A percentile compares a stretch with the other conserved stretches of the same genome.
phyloP scores from a whole-genome alignment of 208 protist genomes.

The Leptomonas pyrrhocoris region DNA sequence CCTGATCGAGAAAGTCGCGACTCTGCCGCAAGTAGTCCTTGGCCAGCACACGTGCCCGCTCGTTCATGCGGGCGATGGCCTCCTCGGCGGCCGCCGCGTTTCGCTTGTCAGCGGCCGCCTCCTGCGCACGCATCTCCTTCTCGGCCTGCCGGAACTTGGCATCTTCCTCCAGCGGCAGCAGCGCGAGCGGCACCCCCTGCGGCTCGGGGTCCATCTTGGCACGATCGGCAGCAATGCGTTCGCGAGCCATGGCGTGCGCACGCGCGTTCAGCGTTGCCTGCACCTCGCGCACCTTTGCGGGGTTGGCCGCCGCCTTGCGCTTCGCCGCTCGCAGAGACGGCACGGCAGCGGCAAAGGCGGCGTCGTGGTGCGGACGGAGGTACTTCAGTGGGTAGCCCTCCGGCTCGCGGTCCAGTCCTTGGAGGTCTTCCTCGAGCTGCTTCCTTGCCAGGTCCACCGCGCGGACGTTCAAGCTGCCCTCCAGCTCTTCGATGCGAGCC shows the following conservation, averaged over 20 bases:
- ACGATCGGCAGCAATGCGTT: constrained; percentile 52
- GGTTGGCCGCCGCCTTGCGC: constrained; percentile 24
- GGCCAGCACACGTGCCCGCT: constrained; percentile 61
- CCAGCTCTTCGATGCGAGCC: constrained; percentile 51
- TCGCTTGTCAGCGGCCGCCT: constrained; percentile 39
- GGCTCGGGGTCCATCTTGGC: constrained; percentile 68
- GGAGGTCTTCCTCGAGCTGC: constrained; percentile 68
- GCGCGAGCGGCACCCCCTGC: constrained; percentile 57
- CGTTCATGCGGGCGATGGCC: constrained; percentile 50
- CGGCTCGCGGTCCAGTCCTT: constrained; percentile 60
- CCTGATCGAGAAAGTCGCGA: constrained; percentile 68
- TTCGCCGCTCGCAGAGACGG: constrained; percentile 51
- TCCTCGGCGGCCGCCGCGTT: constrained; percentile 43
- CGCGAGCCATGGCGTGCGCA: constrained; percentile 55
- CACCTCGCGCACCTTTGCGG: constrained; percentile 37
- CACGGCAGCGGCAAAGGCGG: constrained; percentile 46
- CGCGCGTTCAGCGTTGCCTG: constrained; percentile 66
- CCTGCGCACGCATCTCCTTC: constrained; percentile 61
- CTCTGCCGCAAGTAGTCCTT: constrained; percentile 50
- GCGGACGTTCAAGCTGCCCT: constrained; percentile 69
- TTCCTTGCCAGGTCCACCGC: constrained; percentile 60
- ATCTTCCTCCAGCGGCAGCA: constrained; percentile 67
- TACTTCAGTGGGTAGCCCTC: constrained; percentile 60
- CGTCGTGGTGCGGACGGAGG: constrained; percentile 61
- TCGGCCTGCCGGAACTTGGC: constrained; percentile 57